Evolutionary conservation across 2,329 filamentous ascomycete genomes (phyloP), one percentile per base, ranked within the genome.

Genomic region (Penicillium sp.): DNA sequence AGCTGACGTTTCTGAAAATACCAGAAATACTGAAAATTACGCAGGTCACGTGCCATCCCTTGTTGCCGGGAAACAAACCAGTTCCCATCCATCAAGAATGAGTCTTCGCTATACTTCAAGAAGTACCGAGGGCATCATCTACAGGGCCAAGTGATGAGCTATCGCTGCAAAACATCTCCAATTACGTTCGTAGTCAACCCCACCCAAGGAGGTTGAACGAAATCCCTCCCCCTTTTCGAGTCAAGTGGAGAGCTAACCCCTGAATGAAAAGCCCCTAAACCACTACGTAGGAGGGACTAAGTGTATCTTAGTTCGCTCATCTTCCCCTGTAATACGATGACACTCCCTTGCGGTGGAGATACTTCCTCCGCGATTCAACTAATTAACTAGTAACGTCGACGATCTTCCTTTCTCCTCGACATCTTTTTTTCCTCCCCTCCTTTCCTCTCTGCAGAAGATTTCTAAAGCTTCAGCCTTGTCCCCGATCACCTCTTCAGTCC

Each of bases 301-400:
- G 36, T 39, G 36, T 39, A 39, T 39, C 36, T 39, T 39, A 39
- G 36, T 21, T 16, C 18, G 16, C 18, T n/a, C 23, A 34, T n/a
- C 12, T 13, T 24, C 47, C 56, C 50, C 47, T 49, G 55, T 58
- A 58, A 53, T 58, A 58, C 55, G 36, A 44, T 56, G 36, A 58
- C 53, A 18, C 39, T 43, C 49, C 44, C 24, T 47, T 47, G 42
- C 42, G 42, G 45, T 44, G 42, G 31, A 38, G 29, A 44, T 28
- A 24, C 38, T 21, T 13, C 12, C 50, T 53, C 45, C 46, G 42
- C 49, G 49, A 52, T 54, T 53, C 38, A 21, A 39, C 18, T 39
- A 39, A 39, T 39, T 43, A 43, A 55, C 47, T 55, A 52, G 41
- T 43, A 34, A 44, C 36, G 52, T 58, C 38, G 39, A 47, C 23